Base-by-base conservation (phyloP, 345 rosid species). In the Kandelia obovata region DNA sequence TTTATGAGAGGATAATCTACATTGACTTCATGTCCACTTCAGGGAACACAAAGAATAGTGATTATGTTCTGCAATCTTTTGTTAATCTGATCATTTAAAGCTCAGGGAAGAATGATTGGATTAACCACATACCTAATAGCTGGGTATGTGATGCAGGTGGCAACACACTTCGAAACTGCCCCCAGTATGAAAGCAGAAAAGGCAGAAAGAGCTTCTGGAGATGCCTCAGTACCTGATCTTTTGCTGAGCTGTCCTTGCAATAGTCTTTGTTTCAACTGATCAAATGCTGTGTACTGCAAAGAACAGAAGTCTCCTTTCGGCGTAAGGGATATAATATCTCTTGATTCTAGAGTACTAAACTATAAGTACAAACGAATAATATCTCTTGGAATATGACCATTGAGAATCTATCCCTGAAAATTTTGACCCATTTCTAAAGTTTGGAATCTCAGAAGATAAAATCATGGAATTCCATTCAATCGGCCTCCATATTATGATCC, bases 281-380 rank as follows among this genome's bases (percentile, higher is more conserved):
- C 79, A 70, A 76, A 76, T 52, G 56, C 75, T 59, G 79, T 76
- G 68, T 70, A 76, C 79, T 76, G 71, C 43, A 67, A 62, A 59
- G 31, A n/a, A 32, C 20, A 68, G 10, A 68, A 37, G 32, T 21
- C 16, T 16, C 21, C 9, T 19, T 32, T 56, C 59, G 57, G 60
- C 43, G 31, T 28, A 25, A 53, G 6, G 5, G 11, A 46, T 16
- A 49, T 10, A 49, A 20, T 66, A 34, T 15, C 6, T 35, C 25
- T 28, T 58, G 30, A 39, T 19, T 2, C 17, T 47, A 53, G 30
- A 66, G 23, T 31, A 43, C 49, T 43, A 43, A 3, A 43, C 49
- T 43, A 43, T 2, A 28, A 21, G 35, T 23, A 4, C 16, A 39
- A 58, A 43, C 46, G 3, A 43, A 20, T 20, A 17, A 2, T 57